phyloP scores from a whole-genome alignment of 2,329 filamentous ascomycete genomes.

The Aulographum hederae region DNA sequence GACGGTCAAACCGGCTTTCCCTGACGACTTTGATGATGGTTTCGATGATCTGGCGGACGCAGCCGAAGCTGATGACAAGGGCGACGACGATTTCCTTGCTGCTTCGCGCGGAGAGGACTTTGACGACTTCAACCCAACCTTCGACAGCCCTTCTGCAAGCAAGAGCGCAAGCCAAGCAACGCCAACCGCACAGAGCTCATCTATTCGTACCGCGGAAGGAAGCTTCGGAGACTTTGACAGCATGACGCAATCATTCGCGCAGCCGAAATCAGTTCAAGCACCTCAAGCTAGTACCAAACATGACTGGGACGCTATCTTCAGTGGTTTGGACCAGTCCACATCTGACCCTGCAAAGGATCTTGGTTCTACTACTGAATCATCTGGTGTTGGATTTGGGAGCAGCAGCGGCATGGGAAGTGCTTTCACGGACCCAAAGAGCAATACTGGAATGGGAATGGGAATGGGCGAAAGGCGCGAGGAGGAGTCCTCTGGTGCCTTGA shows the following conservation, averaged over 20 bases:
- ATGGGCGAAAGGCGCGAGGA: background rate
- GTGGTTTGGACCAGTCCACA: constrained; percentile 45
- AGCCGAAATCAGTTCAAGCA: no score
- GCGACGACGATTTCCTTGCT: constrained; percentile 66
- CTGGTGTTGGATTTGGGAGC: no score
- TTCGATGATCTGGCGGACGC: constrained; percentile 74
- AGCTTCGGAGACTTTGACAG: constrained; percentile 32
- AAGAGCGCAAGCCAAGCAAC: constrained; percentile 25
- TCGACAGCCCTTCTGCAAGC: constrained; percentile 44
- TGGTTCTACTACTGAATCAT: no score
- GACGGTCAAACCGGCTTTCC: constrained; percentile 35
- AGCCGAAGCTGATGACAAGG: constrained; percentile 44
- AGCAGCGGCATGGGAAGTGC: background rate
- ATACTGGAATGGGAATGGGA: background rate
- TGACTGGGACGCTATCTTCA: constrained; percentile 94
- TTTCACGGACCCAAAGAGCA: constrained; percentile 1
- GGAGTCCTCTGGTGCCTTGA: background rate
- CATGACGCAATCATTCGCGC: constrained; percentile 20
- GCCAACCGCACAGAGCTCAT: constrained; percentile 12
- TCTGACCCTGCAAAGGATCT: no score
- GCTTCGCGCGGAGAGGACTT: constrained; percentile 42
- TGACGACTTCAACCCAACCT: constrained; percentile 66
- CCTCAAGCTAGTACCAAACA: no score
- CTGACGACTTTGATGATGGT: constrained; percentile 57
- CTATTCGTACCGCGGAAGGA: constrained; percentile 14